Evolutionary conservation across 106 monocot genomes (phyloP), one percentile per base, ranked within the genome.

Genomic region (Apostasia shenzhenica): DNA sequence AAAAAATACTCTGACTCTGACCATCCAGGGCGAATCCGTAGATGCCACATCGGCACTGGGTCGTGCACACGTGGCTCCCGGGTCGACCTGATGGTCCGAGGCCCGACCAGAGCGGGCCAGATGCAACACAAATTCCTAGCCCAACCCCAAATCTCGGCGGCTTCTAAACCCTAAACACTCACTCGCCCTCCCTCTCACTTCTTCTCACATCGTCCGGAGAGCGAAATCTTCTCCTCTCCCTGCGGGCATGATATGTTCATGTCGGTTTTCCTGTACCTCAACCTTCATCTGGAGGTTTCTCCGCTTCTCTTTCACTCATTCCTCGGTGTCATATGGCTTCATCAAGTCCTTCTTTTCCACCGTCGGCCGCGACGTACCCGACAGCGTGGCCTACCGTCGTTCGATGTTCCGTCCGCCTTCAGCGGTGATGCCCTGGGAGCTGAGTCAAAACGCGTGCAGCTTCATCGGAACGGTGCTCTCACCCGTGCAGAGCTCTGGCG

Each of bases 391-490:
- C 54, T 82, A 77, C 75, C 76, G 60, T 60, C 80, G 40, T 44
- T 79, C 81, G 49, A 72, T 58, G 80, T 59, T 82, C 67, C 75
- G 78, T 47, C 77, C 58, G 12, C 88, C 85, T n/a, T 54, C 75
- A 49, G 65, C 68, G 2, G 56, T 76, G 66, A 67, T 1, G 57
- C 45, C 2, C 14, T 1, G 43, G 14, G 0, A 13, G 0, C 3
- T 69, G 63, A 74, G 1, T 48, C 1, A 12, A 43, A 86, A 83
- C 39, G 77, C 68, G 62, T 88, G 88, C 79, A 83, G 83, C 79
- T 79, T 88, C 66, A 86, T 89, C 57, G 92, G 92, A 47, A 72
- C 72, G 4, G 69, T 93, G 47, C 52, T n/a, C 7, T 6, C 55
- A 1, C 79, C 76, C 2, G 75, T 77, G 67, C 76, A 45, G 75